Evolutionary conservation across 208 protist genomes (phyloP), one percentile per base, ranked within the genome.

Genomic region (Trypanosomatidae sp.): DNA sequence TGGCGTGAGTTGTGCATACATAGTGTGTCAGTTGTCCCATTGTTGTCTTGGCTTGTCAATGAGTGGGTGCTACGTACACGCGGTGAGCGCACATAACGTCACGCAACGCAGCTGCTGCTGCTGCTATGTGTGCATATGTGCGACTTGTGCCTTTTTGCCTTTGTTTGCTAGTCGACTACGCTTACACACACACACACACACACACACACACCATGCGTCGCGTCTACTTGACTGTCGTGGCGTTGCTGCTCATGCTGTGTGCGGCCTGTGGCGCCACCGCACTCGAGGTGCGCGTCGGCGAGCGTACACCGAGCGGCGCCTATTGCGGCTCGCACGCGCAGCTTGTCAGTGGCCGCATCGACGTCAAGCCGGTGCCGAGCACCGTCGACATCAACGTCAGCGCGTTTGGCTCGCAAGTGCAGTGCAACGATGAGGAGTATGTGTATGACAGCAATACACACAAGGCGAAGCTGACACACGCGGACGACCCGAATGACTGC

Each of bases 381-480:
- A 45, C 28, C 4, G 70, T 80, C 33, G 75, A 85, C 56, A 63
- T 89, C 37, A 38, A 42, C n/a, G 35, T 91, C 3, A 43, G 48
- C 11, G 65, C 48, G 1, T 61, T 77, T 52, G 71, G 63, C 5
- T 25, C 70, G 13, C 38, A 67, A 1, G 30, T 61, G 2, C 0
- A 53, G 7, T 91, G 82, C 60, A 58, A 66, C 25, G 30, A 74
- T 49, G 82, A 87, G 43, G 57, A 43, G 22, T 85, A 87, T 35
- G 57, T 49, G 11, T 91, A 85, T 50, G 57, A 91, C 43, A 53
- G 56, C 0, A 44, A 33, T 2, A 73, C 73, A 5, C 51, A 77
- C 41, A 22, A 50, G 2, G 55, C 66, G 1, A 48, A 35, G 2
- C 45, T 85, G 4, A 4, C 33, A 5, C 62, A 54, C 18, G 61